These are phyloP conservation scores for Myriosclerotinia scirpicola DNA, from an alignment of 2,329 filamentous ascomycete species.

Conservation along the genomic window DNA sequence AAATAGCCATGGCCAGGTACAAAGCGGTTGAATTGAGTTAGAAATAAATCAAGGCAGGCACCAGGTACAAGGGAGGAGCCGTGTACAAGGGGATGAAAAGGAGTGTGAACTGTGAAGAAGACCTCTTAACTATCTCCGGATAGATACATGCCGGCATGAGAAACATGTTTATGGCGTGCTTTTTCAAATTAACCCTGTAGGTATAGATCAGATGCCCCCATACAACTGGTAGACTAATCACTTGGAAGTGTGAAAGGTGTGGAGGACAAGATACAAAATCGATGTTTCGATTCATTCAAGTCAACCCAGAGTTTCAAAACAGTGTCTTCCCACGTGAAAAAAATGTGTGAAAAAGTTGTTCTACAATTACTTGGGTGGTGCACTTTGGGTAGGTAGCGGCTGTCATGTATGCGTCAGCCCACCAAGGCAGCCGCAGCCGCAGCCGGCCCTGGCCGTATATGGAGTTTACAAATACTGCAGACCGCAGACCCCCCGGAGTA, in stretches of 20 bases:
- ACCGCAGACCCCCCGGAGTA: too few species aligned
- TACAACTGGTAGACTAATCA: neutral
- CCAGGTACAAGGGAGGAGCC: neutral
- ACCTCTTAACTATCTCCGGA: neutral
- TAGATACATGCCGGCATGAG: neutral
- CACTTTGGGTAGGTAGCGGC: too few species aligned
- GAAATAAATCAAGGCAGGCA: neutral
- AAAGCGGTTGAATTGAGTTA: neutral
- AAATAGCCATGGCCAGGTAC: neutral
- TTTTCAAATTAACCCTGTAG: neutral
- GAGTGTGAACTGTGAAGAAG: neutral
- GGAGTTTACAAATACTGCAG: too few species aligned
- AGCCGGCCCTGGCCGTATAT: too few species aligned
- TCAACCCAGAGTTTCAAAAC: neutral
- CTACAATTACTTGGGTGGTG: too few species aligned
- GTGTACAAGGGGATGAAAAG: neutral
- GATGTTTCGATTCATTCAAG: neutral
- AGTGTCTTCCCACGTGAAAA: neutral
- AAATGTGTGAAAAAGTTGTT: too few species aligned
- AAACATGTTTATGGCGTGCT: neutral
- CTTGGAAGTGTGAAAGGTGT: neutral
- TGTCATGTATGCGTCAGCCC: too few species aligned
- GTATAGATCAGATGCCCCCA: slow-evolving; percentile 1
- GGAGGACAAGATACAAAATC: slow-evolving; percentile 11
- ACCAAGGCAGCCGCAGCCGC: too few species aligned